Evolutionary conservation across 2,329 filamentous ascomycete genomes (phyloP).

Genomic region (Penicillium decumbens): DNA sequence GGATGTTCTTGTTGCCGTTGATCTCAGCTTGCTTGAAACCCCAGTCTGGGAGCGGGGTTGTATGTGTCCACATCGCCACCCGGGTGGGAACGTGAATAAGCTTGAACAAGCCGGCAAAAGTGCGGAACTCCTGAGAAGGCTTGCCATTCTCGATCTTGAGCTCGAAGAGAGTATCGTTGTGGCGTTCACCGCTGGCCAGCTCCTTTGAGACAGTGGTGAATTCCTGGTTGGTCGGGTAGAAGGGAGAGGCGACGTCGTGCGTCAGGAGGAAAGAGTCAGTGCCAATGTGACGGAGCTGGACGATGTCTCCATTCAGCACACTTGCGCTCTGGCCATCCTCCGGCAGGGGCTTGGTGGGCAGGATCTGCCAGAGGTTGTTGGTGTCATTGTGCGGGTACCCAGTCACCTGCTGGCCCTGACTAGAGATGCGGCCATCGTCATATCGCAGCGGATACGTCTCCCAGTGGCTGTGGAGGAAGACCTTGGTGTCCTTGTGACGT

Average conservation of each 20-base stretch:
- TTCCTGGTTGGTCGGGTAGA: conserved; percentile 95
- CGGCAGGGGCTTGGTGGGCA: conserved; percentile 57
- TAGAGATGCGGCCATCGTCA: conserved; percentile 94
- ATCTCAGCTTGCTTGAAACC: conserved; percentile 96
- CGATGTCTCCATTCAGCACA: conserved; percentile 77
- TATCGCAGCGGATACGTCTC: conserved; percentile 90
- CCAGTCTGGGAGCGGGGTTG: conserved; percentile 93
- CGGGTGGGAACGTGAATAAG: conserved; percentile 90
- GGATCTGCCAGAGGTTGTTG: conserved; percentile 96
- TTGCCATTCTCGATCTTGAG: conserved; percentile 86
- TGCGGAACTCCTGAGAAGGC: conserved; percentile 76
- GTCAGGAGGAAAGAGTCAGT: conserved; percentile 84
- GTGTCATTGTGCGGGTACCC: conserved; percentile 98
- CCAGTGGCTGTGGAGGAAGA: conserved; percentile 88
- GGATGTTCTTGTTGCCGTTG: conserved; percentile 96
- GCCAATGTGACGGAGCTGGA: conserved; percentile 79
- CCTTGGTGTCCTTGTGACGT: conserved; percentile 94
- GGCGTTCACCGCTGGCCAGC: conserved; percentile 66
- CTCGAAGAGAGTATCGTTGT: conserved; percentile 90
- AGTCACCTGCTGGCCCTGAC: conserved; percentile 95
- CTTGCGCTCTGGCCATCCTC: conserved; percentile 57
- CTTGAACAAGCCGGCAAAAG: conserved; percentile 89
- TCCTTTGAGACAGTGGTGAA: conserved; percentile 78
- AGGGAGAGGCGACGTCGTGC: conserved; percentile 95
- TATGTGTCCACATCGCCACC: conserved; percentile 99